Conservation (phyloP, 257 asterid genomes). For the Penstemon barbatus region DNA sequence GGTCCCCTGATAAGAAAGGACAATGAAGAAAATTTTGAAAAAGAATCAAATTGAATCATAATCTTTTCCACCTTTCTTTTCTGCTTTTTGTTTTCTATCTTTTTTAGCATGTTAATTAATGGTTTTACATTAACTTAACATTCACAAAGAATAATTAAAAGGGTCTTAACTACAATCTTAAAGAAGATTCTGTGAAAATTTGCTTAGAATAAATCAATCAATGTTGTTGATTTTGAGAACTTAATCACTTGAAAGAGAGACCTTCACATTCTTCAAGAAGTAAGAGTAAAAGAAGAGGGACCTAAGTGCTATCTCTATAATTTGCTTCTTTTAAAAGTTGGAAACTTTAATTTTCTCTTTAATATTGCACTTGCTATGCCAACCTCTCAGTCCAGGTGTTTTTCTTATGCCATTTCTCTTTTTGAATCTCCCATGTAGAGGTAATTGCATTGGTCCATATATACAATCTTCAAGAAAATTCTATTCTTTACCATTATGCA, state of each 20-base stretch:
- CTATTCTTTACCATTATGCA: not conserved
- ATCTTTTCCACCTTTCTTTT: constrained; percentile 6
- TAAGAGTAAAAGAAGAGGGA: not conserved
- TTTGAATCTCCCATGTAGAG: constrained; percentile 33
- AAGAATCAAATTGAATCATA: constrained; percentile 27
- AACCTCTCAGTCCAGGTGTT: constrained; percentile 23
- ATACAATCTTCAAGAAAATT: constrained; percentile 14
- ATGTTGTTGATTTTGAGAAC: not conserved
- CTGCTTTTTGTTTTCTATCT: constrained; percentile 5
- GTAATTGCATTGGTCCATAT: constrained; percentile 29
- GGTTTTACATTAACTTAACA: constrained; percentile 2
- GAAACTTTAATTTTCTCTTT: constrained; percentile 30
- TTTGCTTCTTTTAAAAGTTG: constrained; percentile 22
- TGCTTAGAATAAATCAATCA: not conserved
- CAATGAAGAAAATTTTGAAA: constrained; percentile 35
- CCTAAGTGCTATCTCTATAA: constrained; percentile 7
- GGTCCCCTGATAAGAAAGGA: constrained; percentile 43
- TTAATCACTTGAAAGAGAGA: not conserved
- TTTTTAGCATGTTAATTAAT: constrained; percentile 28
- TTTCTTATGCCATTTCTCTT: constrained; percentile 24
- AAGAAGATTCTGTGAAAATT: not conserved
- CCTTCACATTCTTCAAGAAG: constrained; percentile 23
- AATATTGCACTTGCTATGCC: constrained; percentile 8
- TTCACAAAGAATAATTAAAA: not conserved
- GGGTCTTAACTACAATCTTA: not conserved